phyloP scores from a whole-genome alignment of 495 filamentous ascomycete species.

The Sporormia fimetaria region DNA sequence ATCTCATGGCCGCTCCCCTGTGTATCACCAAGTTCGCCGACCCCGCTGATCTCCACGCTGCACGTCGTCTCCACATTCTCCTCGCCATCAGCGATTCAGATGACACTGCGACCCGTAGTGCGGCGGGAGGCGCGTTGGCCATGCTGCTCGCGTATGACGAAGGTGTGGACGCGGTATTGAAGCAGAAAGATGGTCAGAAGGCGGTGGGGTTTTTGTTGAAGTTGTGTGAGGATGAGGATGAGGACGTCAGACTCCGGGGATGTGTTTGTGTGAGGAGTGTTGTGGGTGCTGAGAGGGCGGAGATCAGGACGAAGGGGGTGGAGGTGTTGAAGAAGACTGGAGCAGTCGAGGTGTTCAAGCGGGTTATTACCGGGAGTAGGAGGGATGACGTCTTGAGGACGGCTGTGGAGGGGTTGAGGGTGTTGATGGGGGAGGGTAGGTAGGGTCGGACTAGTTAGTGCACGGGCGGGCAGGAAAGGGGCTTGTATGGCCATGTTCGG shows the following conservation, averaged over 20 bases:
- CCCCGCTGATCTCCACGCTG: conserved; percentile 47
- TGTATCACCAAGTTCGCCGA: conserved; percentile 68
- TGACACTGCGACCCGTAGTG: conserved; percentile 64
- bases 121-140: conserved; percentile 80
- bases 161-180: conserved; percentile 56
- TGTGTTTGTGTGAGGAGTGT: conserved; percentile 63
- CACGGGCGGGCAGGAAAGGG: too few species aligned
- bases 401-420: conserved; percentile 22
- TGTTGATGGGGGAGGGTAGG: conserved; percentile 16
- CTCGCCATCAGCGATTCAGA: conserved; percentile 80
- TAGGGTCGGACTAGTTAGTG: too few species aligned
- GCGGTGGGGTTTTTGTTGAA: conserved; percentile 60
- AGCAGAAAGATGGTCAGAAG: conserved; percentile 51
- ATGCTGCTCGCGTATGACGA: conserved; percentile 67
- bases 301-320: conserved; percentile 36
- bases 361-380: conserved; percentile 17
- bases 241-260: conserved; percentile 56
- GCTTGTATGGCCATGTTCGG: too few species aligned
- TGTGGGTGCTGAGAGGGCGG: conserved; percentile 40
- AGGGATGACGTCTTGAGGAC: conserved; percentile 17
- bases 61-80: conserved; percentile 65
- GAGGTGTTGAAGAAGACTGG: conserved; percentile 36
- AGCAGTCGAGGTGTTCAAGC: conserved; percentile 24
- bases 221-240: conserved; percentile 63
- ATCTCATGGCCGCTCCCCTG: conserved; percentile 67